These are phyloP conservation scores for Exophiala sp. DNA, from an alignment of 2,329 filamentous ascomycete species.

Conservation along the genomic window DNA sequence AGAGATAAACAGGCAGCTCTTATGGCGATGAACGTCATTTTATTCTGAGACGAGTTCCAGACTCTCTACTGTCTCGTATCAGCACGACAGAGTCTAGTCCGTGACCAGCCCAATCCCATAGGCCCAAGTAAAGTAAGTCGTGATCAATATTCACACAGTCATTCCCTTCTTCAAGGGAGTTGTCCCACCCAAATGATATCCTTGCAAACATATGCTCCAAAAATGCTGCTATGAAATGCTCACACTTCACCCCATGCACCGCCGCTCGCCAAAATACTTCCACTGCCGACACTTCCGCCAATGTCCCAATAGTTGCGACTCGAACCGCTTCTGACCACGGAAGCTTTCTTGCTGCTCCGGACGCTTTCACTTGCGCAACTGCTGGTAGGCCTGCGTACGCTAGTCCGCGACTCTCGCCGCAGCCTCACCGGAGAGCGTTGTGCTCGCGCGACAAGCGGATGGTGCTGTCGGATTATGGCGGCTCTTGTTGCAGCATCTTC, in stretches of 20 bases:
- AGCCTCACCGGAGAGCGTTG: constrained; percentile 48
- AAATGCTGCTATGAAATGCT: not conserved
- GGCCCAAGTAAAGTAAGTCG: constrained; percentile 9
- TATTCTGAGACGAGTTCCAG: constrained; percentile 4
- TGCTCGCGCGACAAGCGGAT: constrained; percentile 70
- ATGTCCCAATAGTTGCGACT: constrained; percentile 91
- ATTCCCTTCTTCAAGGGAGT: not conserved
- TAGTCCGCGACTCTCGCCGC: constrained; percentile 40
- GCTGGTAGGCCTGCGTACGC: constrained; percentile 48
- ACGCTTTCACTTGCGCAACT: constrained; percentile 89
- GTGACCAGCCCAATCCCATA: not conserved
- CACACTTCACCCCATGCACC: constrained; percentile 76
- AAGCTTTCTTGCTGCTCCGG: constrained; percentile 63
- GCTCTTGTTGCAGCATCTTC: constrained; percentile 72
- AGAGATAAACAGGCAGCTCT: not conserved
- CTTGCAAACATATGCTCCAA: too few relatives aligned
- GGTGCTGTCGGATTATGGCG: constrained; percentile 81
- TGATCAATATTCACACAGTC: constrained; percentile 20
- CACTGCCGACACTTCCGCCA: constrained; percentile 73
- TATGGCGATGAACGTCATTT: not conserved
- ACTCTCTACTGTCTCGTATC: not conserved
- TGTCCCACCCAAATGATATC: not conserved
- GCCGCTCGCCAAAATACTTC: constrained; percentile 62
- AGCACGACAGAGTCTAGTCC: not conserved
- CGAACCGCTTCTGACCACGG: constrained; percentile 57